phyloP scores from a whole-genome alignment of 768 basidiomycete species.

The Mycena haematopus region DNA sequence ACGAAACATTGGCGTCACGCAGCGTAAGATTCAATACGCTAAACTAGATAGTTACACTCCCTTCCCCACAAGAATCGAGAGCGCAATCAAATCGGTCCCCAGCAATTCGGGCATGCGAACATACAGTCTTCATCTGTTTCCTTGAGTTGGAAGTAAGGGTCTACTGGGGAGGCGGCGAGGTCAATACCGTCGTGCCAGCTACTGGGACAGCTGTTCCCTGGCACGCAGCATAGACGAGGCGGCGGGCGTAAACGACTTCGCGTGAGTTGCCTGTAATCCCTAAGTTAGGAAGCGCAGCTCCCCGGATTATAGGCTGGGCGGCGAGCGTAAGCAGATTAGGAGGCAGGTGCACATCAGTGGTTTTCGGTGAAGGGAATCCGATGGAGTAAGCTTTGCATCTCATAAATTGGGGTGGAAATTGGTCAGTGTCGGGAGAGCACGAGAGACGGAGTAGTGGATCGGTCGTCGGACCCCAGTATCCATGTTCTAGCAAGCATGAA shows the following conservation, averaged over 20 bases:
- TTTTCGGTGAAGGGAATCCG: background rate
- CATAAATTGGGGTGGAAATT: background rate
- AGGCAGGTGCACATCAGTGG: background rate
- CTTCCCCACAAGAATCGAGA: background rate
- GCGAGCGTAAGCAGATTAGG: slow-evolving; percentile 15
- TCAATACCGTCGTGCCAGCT: slow-evolving; percentile 9
- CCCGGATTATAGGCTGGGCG: slow-evolving; percentile 24
- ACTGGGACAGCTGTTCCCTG: background rate
- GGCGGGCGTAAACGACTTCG: slow-evolving; percentile 10
- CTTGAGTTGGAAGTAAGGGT: background rate
- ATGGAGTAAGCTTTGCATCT: background rate
- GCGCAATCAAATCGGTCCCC: slow-evolving; percentile 13
- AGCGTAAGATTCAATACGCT: too few species aligned
- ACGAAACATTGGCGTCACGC: too few species aligned
- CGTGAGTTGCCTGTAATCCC: slow-evolving; percentile 17
- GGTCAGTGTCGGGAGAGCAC: slow-evolving; percentile 10
- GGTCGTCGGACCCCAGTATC: slow-evolving; percentile 4
- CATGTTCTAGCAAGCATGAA: slow-evolving; percentile 10
- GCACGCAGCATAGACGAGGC: background rate
- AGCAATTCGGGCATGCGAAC: slow-evolving; percentile 21
- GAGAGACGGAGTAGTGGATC: slow-evolving; percentile 6
- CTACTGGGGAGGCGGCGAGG: slow-evolving; percentile 3
- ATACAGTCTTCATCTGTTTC: slow-evolving; percentile 9
- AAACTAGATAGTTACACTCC: too few species aligned
- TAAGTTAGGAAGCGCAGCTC: slow-evolving; percentile 14